Evolutionary conservation across 352 stramenopile species (phyloP).

Genomic region (Globisporangium orthogonon): DNA sequence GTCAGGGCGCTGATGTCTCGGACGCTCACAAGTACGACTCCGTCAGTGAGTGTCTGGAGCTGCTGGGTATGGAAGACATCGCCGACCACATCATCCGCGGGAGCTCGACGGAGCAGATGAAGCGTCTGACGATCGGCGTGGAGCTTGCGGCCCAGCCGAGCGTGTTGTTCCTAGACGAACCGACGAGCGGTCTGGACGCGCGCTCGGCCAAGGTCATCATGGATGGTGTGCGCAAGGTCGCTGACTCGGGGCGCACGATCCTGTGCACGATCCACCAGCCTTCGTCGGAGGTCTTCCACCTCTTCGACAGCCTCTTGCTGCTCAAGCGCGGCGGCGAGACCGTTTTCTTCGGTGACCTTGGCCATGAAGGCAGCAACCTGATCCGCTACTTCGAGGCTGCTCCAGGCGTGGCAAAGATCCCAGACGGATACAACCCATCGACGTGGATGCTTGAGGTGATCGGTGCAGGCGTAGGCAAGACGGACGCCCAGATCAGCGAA

Average conservation of each 20-base stretch:
- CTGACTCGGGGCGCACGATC: slow-evolving; percentile 9
- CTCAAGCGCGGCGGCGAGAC: slow-evolving; percentile 33
- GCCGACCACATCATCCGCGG: slow-evolving; percentile 22
- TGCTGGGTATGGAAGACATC: slow-evolving; percentile 36
- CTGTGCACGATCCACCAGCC: slow-evolving; percentile 89
- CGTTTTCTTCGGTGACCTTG: slow-evolving; percentile 30
- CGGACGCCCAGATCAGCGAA: background rate
- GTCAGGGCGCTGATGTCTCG: slow-evolving; percentile 34
- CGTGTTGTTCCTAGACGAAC: slow-evolving; percentile 64
- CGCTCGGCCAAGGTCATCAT: slow-evolving; percentile 48
- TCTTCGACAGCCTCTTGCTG: slow-evolving; percentile 69
- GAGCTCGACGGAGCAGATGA: slow-evolving; percentile 23
- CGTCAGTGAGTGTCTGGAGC: slow-evolving; percentile 47
- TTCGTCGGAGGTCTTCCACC: slow-evolving; percentile 62
- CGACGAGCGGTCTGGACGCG: slow-evolving; percentile 38
- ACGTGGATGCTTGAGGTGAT: slow-evolving; percentile 4
- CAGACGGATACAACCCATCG: slow-evolving; percentile 1
- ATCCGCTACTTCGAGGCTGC: slow-evolving; percentile 27
- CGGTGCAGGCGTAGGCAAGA: background rate
- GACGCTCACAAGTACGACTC: slow-evolving; percentile 41
- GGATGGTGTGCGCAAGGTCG: slow-evolving; percentile 30
- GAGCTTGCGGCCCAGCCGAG: slow-evolving; percentile 72
- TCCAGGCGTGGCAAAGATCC: slow-evolving; percentile 21
- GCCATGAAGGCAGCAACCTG: slow-evolving; percentile 8
- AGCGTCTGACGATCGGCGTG: slow-evolving; percentile 59